Percentiles rank a stretch among this genome's conserved stretches.
Conservation (phyloP, 2,329 filamentous ascomycete species). For the Aphanocladium album region DNA sequence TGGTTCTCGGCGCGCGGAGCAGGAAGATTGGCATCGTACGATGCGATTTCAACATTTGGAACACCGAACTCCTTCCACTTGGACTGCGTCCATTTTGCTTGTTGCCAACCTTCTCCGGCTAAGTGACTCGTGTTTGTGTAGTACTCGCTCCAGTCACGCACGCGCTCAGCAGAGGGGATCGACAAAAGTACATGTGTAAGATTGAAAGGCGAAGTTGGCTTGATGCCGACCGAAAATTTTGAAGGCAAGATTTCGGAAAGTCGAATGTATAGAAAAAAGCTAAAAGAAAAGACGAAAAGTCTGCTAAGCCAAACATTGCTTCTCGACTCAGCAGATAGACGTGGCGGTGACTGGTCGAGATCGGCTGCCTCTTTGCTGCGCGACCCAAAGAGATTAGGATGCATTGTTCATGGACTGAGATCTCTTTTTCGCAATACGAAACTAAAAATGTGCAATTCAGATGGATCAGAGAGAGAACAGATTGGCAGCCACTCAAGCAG, state of each 20-base stretch:
- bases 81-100: slow-evolving; percentile 34
- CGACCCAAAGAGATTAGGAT: neutral
- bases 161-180: neutral
- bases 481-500: too few species aligned
- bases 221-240: neutral
- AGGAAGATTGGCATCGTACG: slow-evolving; percentile 28
- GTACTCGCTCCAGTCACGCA: slow-evolving; percentile 30
- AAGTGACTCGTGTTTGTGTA: slow-evolving; percentile 35
- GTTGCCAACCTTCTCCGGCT: slow-evolving; percentile 31
- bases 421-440: too few species aligned
- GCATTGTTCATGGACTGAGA: neutral
- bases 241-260: neutral
- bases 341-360: neutral
- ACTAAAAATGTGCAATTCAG: too few species aligned
- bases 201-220: neutral
- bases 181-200: neutral
- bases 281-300: neutral
- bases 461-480: too few species aligned
- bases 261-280: neutral
- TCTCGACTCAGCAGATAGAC: neutral
- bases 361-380: neutral
- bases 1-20: slow-evolving; percentile 43
- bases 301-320: neutral
- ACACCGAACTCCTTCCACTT: slow-evolving; percentile 31
- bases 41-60: neutral